A percentile compares a stretch with the other conserved stretches of the same genome.
Conservation (phyloP, 2,329 filamentous ascomycete genomes). For the Aspergillus aculeatus region DNA sequence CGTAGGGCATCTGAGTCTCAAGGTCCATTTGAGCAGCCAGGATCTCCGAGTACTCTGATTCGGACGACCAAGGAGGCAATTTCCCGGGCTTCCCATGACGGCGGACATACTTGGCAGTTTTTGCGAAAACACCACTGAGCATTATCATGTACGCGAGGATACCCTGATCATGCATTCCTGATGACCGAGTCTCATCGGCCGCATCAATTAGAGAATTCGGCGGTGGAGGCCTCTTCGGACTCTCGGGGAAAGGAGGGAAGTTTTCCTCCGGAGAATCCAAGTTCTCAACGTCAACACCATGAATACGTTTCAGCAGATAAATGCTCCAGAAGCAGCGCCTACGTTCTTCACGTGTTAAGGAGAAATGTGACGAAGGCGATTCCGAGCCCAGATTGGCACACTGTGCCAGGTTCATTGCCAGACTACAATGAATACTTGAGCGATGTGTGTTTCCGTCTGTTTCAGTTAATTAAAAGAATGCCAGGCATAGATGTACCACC, state of each 20-base stretch:
- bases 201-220: constrained; percentile 22
- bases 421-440: constrained; percentile 45
- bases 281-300: constrained; percentile 45
- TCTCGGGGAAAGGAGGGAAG: constrained; percentile 42
- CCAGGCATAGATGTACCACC: neutral
- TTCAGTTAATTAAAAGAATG: neutral
- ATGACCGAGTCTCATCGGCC: constrained; percentile 23
- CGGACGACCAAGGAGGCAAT: constrained; percentile 50
- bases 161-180: constrained; percentile 38
- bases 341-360: constrained; percentile 31
- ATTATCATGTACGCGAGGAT: constrained; percentile 50
- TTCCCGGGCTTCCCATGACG: constrained; percentile 45
- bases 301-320: constrained; percentile 44
- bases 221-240: constrained; percentile 29
- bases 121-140: constrained; percentile 51
- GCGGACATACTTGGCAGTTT: constrained; percentile 49
- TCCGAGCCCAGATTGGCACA: constrained; percentile 47
- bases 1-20: constrained; percentile 52
- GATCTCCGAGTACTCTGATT: constrained; percentile 55
- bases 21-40: constrained; percentile 53
- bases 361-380: constrained; percentile 18
- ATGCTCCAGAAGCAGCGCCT: constrained; percentile 46
- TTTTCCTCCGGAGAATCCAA: constrained; percentile 36
- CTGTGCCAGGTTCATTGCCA: constrained; percentile 48
- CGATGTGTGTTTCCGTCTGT: constrained; percentile 48